These are phyloP conservation scores for Diversispora eburnea DNA, from an alignment of 192 early-diverging fungal genomes.

Conservation along the genomic window DNA sequence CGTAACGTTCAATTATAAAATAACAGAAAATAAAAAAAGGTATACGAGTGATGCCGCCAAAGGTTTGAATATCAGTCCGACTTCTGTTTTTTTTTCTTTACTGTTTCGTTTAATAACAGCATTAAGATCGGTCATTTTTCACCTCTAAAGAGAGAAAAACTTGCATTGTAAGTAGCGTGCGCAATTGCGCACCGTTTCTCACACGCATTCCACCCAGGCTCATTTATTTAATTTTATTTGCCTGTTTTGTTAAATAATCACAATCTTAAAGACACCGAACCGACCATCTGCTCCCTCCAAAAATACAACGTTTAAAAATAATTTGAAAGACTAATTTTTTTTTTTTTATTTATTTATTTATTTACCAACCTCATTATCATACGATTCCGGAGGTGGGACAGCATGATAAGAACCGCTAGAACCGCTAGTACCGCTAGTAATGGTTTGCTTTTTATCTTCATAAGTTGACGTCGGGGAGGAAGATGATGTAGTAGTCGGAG, in stretches of 20 bases:
- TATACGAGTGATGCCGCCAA: slow-evolving; percentile 8
- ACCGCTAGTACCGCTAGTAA: too few relatives aligned
- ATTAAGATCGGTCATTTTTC: slow-evolving; percentile 2
- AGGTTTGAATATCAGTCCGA: background rate
- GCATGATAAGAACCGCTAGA: slow-evolving; percentile 20
- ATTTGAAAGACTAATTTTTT: too few relatives aligned
- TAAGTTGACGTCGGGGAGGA: background rate
- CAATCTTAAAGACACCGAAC: too few relatives aligned
- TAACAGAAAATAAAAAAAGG: background rate
- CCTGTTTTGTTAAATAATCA: too few relatives aligned
- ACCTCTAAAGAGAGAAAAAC: slow-evolving; percentile 20
- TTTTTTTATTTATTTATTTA: background rate
- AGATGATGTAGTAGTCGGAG: slow-evolving; percentile 14
- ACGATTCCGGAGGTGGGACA: slow-evolving; percentile 27
- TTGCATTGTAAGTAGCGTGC: slow-evolving; percentile 28
- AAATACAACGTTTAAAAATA: too few relatives aligned
- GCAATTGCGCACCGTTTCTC: slow-evolving; percentile 27
- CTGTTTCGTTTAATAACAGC: background rate
- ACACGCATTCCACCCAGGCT: background rate
- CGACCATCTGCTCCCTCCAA: too few relatives aligned
- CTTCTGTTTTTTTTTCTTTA: background rate
- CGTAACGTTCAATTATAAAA: background rate
- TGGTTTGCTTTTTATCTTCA: slow-evolving; percentile 10
- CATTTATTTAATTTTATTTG: too few relatives aligned
- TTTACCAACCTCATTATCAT: slow-evolving; percentile 30